Conservation (phyloP, 148 eudicot species). For the Chenopodium suecicum region DNA sequence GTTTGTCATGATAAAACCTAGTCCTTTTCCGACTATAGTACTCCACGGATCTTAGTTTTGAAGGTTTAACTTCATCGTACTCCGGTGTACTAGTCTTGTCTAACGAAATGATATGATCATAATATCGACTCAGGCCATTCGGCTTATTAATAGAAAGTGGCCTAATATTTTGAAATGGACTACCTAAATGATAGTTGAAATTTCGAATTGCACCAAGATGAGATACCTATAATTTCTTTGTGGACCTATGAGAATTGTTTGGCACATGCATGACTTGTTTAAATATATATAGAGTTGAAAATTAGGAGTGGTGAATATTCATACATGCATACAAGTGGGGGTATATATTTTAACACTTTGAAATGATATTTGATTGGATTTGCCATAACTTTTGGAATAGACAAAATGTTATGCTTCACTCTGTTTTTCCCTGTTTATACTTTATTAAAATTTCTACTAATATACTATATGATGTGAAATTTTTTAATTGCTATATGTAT, state of each 20-base stretch:
- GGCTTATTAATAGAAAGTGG: background rate
- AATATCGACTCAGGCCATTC: no score
- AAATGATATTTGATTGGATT: slow-evolving; percentile 15
- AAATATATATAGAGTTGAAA: background rate
- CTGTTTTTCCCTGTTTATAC: slow-evolving; percentile 10
- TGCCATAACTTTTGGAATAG: slow-evolving; percentile 21
- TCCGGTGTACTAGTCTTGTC: no score
- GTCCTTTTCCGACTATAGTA: no score
- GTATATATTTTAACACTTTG: slow-evolving; percentile 1
- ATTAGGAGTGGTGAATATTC: slow-evolving; percentile 4
- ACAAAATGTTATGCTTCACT: slow-evolving; percentile 16
- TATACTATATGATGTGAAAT: background rate
- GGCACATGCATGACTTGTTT: slow-evolving; percentile 13
- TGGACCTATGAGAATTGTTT: slow-evolving; percentile 4
- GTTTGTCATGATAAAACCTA: no score
- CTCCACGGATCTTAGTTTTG: no score
- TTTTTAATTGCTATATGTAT: background rate
- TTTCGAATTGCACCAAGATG: background rate
- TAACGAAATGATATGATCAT: no score
- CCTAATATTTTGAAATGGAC: background rate
- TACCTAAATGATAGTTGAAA: background rate
- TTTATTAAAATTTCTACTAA: background rate
- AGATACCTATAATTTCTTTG: background rate
- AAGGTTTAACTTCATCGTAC: no score
- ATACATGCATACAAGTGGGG: background rate